Conservation (phyloP, 2,329 filamentous ascomycete species). For the Stachybotrys elegans region DNA sequence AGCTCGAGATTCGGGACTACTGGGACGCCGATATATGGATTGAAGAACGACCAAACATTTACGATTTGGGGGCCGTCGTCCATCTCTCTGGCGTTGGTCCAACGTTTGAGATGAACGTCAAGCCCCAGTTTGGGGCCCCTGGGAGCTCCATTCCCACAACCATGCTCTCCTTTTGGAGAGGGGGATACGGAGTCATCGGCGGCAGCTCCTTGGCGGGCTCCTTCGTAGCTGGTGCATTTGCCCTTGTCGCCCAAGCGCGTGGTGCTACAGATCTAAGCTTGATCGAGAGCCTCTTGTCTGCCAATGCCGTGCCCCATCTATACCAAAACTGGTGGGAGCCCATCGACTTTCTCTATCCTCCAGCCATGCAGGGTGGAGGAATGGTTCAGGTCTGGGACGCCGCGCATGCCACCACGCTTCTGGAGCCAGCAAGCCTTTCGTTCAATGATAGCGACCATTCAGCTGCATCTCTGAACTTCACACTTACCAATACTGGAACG, state of each 20-base stretch:
- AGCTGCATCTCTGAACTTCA: conserved; percentile 36
- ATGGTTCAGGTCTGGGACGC: conserved; percentile 38
- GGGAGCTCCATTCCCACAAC: conserved; percentile 54
- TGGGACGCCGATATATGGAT: too few species aligned
- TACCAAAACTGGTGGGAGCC: conserved; percentile 22
- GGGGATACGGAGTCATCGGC: conserved; percentile 46
- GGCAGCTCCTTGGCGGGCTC: conserved; percentile 60
- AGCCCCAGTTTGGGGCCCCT: conserved; percentile 51
- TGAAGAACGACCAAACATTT: too few species aligned
- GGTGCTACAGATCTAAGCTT: conserved; percentile 35
- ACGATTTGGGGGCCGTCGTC: too few species aligned
- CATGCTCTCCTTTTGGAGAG: conserved; percentile 52
- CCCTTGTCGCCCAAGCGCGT: conserved; percentile 29
- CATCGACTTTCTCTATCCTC: conserved; percentile 32
- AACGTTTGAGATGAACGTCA: conserved; percentile 52
- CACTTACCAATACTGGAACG: conserved; percentile 43
- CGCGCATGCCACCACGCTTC: conserved; percentile 41
- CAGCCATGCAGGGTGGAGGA: conserved; percentile 43
- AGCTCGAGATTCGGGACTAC: too few species aligned
- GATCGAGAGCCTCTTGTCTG: conserved; percentile 36
- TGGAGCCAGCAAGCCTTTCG: conserved; percentile 45
- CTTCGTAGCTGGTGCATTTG: conserved; percentile 13
- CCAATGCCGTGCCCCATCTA: conserved; percentile 34
- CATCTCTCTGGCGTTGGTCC: too few species aligned
- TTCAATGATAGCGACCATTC: conserved; percentile 55